Conservation (phyloP, 1,139 yeast genomes). For the Pneumocystis canis region DNA sequence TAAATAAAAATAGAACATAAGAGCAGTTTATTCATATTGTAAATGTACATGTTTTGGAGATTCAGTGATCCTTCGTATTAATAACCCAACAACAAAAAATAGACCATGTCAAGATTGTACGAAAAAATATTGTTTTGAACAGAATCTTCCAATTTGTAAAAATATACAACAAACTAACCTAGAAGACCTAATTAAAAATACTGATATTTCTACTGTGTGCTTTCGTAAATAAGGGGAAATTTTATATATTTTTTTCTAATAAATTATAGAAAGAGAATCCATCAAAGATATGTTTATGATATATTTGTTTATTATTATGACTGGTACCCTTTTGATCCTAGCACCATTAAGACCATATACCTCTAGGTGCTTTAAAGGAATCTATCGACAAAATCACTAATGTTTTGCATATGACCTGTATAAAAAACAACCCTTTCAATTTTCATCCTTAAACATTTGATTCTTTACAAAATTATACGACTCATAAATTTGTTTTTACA, state of each 20-base stretch:
- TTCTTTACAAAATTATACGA: not conserved
- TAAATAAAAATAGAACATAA: not conserved
- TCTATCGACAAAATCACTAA: not conserved
- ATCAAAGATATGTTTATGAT: not conserved
- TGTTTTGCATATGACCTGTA: not conserved
- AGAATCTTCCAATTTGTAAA: constrained; percentile 1
- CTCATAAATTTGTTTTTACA: not conserved
- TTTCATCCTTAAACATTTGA: not conserved
- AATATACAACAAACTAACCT: not conserved
- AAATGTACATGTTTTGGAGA: constrained; percentile 9
- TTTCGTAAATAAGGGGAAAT: not conserved
- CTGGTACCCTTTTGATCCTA: not conserved
- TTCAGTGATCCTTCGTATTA: constrained; percentile 3
- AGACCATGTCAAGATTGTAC: constrained; percentile 10
- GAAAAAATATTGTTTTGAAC: constrained; percentile 5
- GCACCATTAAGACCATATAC: not conserved
- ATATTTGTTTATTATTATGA: not conserved
- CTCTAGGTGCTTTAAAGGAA: not conserved
- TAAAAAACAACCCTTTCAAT: not conserved
- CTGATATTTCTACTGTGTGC: not conserved
- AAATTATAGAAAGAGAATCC: not conserved
- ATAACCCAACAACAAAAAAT: not conserved
- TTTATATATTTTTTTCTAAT: not conserved
- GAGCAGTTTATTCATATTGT: constrained; percentile 2
- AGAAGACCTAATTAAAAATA: not conserved